A percentile compares a stretch with the other conserved stretches of the same genome.
Evolutionary conservation across 768 basidiomycete genomes (phyloP).

Genomic region (Boletus tomentosulus): DNA sequence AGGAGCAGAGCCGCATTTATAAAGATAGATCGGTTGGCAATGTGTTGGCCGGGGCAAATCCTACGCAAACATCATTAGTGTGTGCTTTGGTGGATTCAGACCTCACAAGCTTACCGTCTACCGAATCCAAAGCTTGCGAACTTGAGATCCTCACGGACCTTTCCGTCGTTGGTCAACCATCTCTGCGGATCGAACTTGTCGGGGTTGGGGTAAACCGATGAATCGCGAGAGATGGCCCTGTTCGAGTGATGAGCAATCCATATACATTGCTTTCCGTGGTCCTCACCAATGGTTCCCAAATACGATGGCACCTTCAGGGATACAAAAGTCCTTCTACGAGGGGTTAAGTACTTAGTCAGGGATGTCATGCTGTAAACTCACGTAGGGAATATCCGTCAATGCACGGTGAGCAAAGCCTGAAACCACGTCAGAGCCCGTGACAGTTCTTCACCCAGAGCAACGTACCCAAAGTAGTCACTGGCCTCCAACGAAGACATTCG

Average conservation of each 20-base stretch:
- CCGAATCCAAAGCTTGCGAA: conserved; percentile 57
- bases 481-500: conserved; percentile 41
- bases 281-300: conserved; percentile 36
- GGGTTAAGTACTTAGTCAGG: conserved; percentile 1
- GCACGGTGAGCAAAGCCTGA: conserved; percentile 61
- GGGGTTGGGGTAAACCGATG: conserved; percentile 54
- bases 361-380: conserved; percentile 20
- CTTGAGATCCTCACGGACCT: conserved; percentile 50
- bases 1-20: conserved; percentile 59
- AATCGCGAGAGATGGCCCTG: conserved; percentile 56
- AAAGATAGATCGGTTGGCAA: conserved; percentile 59
- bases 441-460: background rate
- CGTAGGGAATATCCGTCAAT: conserved; percentile 61
- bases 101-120: conserved; percentile 27
- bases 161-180: conserved; percentile 41
- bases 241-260: background rate
- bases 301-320: conserved; percentile 35
- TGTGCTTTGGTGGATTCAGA: background rate
- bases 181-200: conserved; percentile 55
- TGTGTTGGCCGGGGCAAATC: conserved; percentile 64
- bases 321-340: conserved; percentile 32
- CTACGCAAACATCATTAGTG: conserved; percentile 25
- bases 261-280: background rate
- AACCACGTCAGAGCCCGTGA: background rate
- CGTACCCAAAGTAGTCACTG: conserved; percentile 33